Percentiles rank a stretch among this genome's conserved stretches.
Conservation (phyloP, 2,329 filamentous ascomycete species). For the Exserohilum rostratum region DNA sequence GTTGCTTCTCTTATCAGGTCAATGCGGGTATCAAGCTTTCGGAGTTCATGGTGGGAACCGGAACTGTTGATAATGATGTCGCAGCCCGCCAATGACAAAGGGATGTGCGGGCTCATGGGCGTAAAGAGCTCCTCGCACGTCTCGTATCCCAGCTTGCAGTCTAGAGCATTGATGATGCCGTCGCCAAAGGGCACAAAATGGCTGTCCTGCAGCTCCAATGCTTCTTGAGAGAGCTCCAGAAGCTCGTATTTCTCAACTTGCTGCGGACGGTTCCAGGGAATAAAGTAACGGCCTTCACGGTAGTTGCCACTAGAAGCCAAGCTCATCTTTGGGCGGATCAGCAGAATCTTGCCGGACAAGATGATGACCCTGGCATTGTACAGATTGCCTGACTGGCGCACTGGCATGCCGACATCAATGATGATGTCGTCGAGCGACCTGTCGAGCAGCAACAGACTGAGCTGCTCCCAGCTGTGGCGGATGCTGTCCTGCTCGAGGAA, state of each 20-base stretch:
- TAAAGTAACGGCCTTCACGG: constrained; percentile 49
- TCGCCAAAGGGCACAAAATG: constrained; percentile 71
- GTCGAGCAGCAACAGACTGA: constrained; percentile 66
- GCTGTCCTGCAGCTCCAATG: constrained; percentile 62
- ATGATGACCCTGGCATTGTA: constrained; percentile 68
- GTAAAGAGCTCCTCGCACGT: constrained; percentile 15
- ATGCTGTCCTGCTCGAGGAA: constrained; percentile 44
- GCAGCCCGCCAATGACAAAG: background rate
- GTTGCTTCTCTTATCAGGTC: constrained; percentile 71
- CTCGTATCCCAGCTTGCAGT: constrained; percentile 50
- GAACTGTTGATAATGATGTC: constrained; percentile 69
- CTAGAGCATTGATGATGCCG: constrained; percentile 64
- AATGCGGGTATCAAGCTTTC: constrained; percentile 69
- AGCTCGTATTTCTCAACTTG: constrained; percentile 70
- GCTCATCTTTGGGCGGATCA: constrained; percentile 74
- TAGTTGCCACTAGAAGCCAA: constrained; percentile 72
- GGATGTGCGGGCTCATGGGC: constrained; percentile 6
- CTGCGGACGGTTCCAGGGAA: constrained; percentile 44
- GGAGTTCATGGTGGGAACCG: constrained; percentile 67
- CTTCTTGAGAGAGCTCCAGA: constrained; percentile 46
- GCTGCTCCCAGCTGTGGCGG: constrained; percentile 60
- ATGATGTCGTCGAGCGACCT: constrained; percentile 66
- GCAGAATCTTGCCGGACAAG: constrained; percentile 70
- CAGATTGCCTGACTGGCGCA: constrained; percentile 65
- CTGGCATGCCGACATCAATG: constrained; percentile 41